phyloP scores from a whole-genome alignment of 129 eudicot species.

The Chrysanthemum makinoi region DNA sequence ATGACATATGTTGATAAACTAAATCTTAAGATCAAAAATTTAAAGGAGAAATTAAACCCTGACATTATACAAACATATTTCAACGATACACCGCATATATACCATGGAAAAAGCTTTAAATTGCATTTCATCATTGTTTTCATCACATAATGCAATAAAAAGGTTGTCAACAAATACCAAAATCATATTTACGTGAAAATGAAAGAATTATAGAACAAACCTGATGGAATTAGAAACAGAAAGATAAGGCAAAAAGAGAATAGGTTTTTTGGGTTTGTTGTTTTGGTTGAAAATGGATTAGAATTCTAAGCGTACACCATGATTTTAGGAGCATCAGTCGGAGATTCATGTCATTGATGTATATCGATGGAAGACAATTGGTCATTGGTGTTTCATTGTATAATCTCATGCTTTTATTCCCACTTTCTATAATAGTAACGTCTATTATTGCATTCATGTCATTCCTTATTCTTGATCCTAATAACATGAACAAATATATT shows the following conservation, averaged over 20 bases:
- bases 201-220: constrained; percentile 14
- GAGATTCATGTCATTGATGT: constrained; percentile 20
- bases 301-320: constrained; percentile 21
- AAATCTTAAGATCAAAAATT: constrained; percentile 12
- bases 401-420: constrained; percentile 22
- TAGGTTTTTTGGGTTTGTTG: constrained; percentile 9
- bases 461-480: no score
- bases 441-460: neutral
- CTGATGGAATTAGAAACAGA: constrained; percentile 20
- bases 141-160: neutral
- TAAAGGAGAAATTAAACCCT: neutral
- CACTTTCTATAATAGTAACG: neutral
- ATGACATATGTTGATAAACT: no score
- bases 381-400: constrained; percentile 5
- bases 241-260: constrained; percentile 8
- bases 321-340: constrained; percentile 35
- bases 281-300: constrained; percentile 21
- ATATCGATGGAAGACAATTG: constrained; percentile 12
- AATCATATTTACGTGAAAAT: neutral
- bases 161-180: no score
- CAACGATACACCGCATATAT: neutral
- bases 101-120: neutral
- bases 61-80: neutral
- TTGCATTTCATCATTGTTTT: neutral
- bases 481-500: no score